Base-by-base conservation (phyloP, 208 protist species). In the Trypanosoma mega region DNA sequence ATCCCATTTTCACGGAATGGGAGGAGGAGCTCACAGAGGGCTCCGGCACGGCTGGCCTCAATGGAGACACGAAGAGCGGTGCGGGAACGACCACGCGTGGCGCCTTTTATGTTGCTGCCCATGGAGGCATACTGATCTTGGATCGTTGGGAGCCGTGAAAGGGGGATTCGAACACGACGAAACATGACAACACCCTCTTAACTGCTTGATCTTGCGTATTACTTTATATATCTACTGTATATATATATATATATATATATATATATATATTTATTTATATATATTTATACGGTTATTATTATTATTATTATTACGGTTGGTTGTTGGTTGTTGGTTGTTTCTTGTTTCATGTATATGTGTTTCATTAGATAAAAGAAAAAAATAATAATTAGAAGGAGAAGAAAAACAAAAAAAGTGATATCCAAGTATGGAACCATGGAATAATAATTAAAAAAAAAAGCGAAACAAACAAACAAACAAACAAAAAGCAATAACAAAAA, bases 11-110 rank as follows among this genome's bases (percentile, higher is more conserved):
- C 49, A 52, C 72, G 71, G 73, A 87, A 87, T 44, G 72, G 34
- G 23, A 21, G 48, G 0, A 87, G 76, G 29, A 87, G 63, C 41
- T 72, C 58, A 50, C 73, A 80, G 36, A 87, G 72, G 51, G 71
- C 68, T n/a, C 73, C 76, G 20, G 73, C 48, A 44, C 45, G 57
- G 61, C 78, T 71, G 30, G 67, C 71, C 0, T 64, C 20, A 29
- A 87, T 65, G 21, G 80, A 87, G 9, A 87, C 80, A 50, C 80
- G 69, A 58, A 87, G 71, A 7, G 72, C 74, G 1, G 80, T 87
- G 44, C 76, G 76, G 53, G 61, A 47, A 41, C 80, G 72, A 26
- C 52, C 62, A 14, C 68, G n/a, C n/a, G n/a, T 50, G 3, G 59
- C 63, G n/a, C 59, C 73, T 37, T 76, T 78, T 21, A 83, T 74